Evolutionary conservation across 225 moss, liverwort and hornwort species (phyloP), one percentile per base, ranked within the genome.

Genomic region (Lunularia cruciata): DNA sequence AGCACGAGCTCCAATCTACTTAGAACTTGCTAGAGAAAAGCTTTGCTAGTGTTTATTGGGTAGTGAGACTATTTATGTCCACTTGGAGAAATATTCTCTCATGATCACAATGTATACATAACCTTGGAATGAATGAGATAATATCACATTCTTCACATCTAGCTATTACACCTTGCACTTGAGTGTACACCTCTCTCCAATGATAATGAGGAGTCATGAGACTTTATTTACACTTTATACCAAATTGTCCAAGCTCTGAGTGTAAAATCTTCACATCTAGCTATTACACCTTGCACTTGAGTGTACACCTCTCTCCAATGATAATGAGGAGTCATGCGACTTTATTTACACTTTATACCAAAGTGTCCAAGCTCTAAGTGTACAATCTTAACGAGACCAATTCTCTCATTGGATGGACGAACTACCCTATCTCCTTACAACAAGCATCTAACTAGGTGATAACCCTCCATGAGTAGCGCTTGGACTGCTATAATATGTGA

Each of bases 341-440:
- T 71, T 6, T 6, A 58, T 59, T 3, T 57, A 32, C n/a, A 42
- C 58, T 43, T 60, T 30, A 71, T 25, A 19, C 43, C 34, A 46
- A 71, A 70, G 38, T 70, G 70, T 6, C 60, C 60, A 59, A 72
- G 57, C 19, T 72, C 19, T 19, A 14, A 27, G 43, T 72, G 47
- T n/a, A 72, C 59, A 20, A 32, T 27, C 19, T 72, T 8, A n/a
- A 72, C 60, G 19, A 72, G 60, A 2, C 25, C 16, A 23, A 1
- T 9, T 31, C 59, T 35, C 27, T 32, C 36, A 3, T 43, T 39
- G 1, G 32, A 12, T 0, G 71, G 45, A 43, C 60, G 40, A 19
- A 72, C 60, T 40, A n/a, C 6, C 12, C 59, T 43, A 18, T 67
- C 66, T 12, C 66, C 47, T 43, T 67, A 14, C 4, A 20, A 11